Evolutionary conservation across 176 grass and related monocot species (phyloP).

Genomic region (Oryza longistaminata): DNA sequence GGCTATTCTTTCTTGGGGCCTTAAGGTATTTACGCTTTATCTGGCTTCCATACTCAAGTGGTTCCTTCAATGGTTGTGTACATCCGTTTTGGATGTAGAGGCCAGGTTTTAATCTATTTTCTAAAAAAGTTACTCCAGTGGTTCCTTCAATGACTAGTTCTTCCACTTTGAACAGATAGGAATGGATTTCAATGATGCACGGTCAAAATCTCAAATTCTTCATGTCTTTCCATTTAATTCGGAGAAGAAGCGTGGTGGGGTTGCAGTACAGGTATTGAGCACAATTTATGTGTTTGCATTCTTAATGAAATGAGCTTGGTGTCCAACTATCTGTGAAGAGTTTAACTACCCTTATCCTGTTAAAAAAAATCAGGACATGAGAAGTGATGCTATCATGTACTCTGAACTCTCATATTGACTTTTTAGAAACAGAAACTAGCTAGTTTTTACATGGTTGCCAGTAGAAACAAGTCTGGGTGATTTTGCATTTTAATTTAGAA

Average conservation of each 20-base stretch:
- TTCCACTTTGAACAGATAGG: slow-evolving; percentile 63
- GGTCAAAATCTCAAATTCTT: slow-evolving; percentile 66
- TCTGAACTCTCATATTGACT: not conserved
- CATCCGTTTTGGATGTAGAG: too few species aligned
- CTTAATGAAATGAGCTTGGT: not conserved
- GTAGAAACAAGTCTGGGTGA: not conserved
- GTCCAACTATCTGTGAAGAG: not conserved
- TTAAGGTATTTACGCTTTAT: slow-evolving; percentile 58
- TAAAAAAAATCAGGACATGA: not conserved
- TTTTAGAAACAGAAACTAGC: not conserved
- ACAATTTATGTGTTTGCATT: slow-evolving; percentile 14
- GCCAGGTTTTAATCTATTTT: too few species aligned
- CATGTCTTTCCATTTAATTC: slow-evolving; percentile 93
- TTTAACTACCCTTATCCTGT: not conserved
- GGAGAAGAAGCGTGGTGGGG: slow-evolving; percentile 94
- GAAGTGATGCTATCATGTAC: not conserved
- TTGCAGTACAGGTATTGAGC: slow-evolving; percentile 69
- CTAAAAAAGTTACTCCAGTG: not conserved
- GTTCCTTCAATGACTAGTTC: not conserved
- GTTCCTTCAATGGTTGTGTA: not conserved
- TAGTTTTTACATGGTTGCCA: not conserved
- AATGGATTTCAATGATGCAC: slow-evolving; percentile 69
- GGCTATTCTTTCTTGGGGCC: slow-evolving; percentile 89
- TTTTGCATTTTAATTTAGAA: not conserved
- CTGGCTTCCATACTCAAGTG: slow-evolving; percentile 27